Conservation (phyloP, 345 rosid species). For the sweet orange (Citrus sinensis) region DNA sequence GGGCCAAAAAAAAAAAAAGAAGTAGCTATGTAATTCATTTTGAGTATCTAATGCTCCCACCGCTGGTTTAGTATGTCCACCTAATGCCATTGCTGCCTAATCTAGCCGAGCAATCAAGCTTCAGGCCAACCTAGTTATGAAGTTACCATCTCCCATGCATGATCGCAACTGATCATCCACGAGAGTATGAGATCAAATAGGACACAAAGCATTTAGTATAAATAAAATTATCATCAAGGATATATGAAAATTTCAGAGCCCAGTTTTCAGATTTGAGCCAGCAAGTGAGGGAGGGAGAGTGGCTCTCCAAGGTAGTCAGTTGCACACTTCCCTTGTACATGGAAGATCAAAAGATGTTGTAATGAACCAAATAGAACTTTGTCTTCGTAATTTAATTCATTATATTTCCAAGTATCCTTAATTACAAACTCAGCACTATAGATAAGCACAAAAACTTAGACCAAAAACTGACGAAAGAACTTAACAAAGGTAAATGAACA, state of each 20-base stretch:
- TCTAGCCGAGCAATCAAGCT: not conserved
- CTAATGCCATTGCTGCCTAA: not conserved
- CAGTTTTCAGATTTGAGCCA: not conserved
- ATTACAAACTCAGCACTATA: not conserved
- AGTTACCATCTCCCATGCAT: not conserved
- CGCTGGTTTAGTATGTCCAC: not conserved
- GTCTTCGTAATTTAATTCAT: not conserved
- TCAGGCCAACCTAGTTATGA: not conserved
- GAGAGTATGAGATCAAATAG: not conserved
- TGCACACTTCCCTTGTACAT: not conserved
- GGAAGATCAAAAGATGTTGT: not conserved
- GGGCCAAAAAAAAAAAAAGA: too few species aligned
- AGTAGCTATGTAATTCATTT: not conserved
- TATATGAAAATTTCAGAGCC: not conserved
- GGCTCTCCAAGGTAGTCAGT: not conserved
- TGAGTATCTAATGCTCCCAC: not conserved
- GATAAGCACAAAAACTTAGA: not conserved
- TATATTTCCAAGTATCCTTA: not conserved
- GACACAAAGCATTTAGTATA: not conserved
- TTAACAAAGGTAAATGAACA: not conserved
- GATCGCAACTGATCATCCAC: not conserved
- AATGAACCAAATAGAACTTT: not conserved
- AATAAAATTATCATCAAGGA: not conserved
- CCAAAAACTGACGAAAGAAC: too few species aligned
- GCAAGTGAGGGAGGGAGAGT: not conserved